Percentiles rank a stretch among this genome's conserved stretches.
Evolutionary conservation across 345 rosid genomes (phyloP).

Genomic region (Conringia planisiliqua): DNA sequence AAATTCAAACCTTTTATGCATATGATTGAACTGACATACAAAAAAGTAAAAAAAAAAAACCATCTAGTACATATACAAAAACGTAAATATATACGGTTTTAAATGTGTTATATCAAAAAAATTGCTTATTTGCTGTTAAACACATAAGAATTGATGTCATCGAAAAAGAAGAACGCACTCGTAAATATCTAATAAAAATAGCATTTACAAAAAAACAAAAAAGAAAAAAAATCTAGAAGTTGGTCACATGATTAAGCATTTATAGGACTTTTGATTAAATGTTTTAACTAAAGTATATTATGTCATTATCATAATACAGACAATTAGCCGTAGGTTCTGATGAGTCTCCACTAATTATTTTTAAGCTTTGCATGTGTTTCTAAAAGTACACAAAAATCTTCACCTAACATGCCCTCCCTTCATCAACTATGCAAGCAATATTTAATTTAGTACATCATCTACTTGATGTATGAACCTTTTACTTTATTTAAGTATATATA

Average conservation of each 20-base stretch:
- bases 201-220: background rate
- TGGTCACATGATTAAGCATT: conserved; percentile 33
- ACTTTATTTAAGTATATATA: background rate
- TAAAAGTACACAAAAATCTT: conserved; percentile 31
- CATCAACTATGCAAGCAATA: conserved; percentile 20
- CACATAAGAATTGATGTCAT: background rate
- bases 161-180: background rate
- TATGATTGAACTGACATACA: background rate
- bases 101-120: background rate
- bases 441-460: conserved; percentile 10
- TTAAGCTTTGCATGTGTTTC: conserved; percentile 33
- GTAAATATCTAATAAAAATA: background rate
- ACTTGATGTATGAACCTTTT: background rate
- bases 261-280: background rate
- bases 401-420: conserved; percentile 33
- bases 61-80: background rate
- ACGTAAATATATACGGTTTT: background rate
- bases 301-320: conserved; percentile 28
- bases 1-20: background rate
- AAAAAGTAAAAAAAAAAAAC: too few relatives aligned
- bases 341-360: conserved; percentile 33
- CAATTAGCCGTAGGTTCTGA: conserved; percentile 33
- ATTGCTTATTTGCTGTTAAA: conserved; percentile 6
- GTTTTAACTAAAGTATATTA: conserved; percentile 1
- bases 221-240: background rate